Base-by-base conservation (phyloP, 345 rosid genomes). In the Crucihimalaya himalaica region DNA sequence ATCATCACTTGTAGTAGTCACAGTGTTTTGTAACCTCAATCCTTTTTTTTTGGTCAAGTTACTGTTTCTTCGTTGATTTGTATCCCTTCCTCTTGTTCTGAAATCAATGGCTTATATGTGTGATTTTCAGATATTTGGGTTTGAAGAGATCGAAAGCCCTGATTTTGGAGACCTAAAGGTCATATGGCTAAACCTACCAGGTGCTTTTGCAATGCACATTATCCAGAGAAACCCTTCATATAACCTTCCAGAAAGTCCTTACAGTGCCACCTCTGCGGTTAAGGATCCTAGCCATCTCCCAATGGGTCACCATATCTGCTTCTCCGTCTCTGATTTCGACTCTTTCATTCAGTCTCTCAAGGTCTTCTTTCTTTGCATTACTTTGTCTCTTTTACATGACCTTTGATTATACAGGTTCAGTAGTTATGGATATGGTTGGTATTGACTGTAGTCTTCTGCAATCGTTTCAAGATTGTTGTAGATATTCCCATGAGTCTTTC, bases 211-310 rank as follows among this genome's bases (percentile, higher is more conserved):
- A 31, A 66, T 94, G 68, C 97, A 94, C 72, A 81, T 94, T 46
- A 91, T 94, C 53, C 95, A 94, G 79, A 80, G 96, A 73, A 80
- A 52, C 80, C 84, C 87, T 48, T 74, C 61, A 47, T 72, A 88
- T n/a, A 87, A 82, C 68, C 95, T 94, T 60, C 96, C 97, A 0
- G 96, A 94, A 77, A 84, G 97, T 48, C 98, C 97, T 5, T 94
- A 75, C 79, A 89, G 93, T 70, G 82, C 95, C 47, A 46, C 83
- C 8, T 76, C 90, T 0, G 81, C 92, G 0, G 80, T 83, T 65
- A 78, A 42, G 11, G 91, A 91, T 70, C 92, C 95, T 63, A 79
- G 85, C 82, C 85, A 92, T 78, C 90, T 94, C 48, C 86, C 87
- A 34, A 65, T 88, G 68, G 92, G 97, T 50, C 96, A 89, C 66